Evolutionary conservation across 139 green algal species (phyloP), one percentile per base, ranked within the genome.

Genomic region (Pleodorina starrii): DNA sequence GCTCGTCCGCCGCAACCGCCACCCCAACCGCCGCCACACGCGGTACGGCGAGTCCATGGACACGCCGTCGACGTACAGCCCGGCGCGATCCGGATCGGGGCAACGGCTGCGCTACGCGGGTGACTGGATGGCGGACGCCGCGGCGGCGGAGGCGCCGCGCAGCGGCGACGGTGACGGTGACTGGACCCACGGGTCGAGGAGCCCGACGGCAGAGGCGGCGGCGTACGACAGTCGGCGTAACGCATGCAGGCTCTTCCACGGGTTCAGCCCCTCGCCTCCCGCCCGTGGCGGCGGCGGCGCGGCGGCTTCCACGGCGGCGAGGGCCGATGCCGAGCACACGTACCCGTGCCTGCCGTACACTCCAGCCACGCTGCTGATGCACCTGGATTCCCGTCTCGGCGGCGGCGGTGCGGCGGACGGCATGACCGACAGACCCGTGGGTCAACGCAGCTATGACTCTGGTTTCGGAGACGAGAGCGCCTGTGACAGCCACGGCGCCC

Each of bases 271-370:
- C n/a, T n/a, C n/a, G n/a, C n/a, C n/a, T n/a, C n/a, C n/a, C n/a
- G n/a, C n/a, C n/a, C n/a, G 74, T 27, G 74, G 44, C 12, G 46
- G 74, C 74, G 43, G 36, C 69, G 17, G 38, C 38, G 66, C 66
- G 5, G 57, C 57, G 19, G 23, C 57, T 17, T n/a, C 32, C 69
- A 77, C 3, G 9, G 69, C 69, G 1, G 38, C 69, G n/a, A n/a
- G n/a, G n/a, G 63, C 29, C 63, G 29, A 73, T 29, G 63, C 29
- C 63, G 42, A 38, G 4, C 43, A 51, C 25, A 44, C n/a, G 11
- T 83, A 46, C 48, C 75, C 75, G 19, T 66, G 29, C n/a, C 46
- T 84, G 76, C 76, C 76, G 76, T 84, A 84, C 76, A 84, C 76
- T 5, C 46, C 76, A 5, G 50, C 14, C 7, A 66, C 76, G 50